Percentiles rank a stretch among this genome's conserved stretches.
phyloP scores from a whole-genome alignment of 2,329 filamentous ascomycete species.

The Microdochium trichocladiopsis region DNA sequence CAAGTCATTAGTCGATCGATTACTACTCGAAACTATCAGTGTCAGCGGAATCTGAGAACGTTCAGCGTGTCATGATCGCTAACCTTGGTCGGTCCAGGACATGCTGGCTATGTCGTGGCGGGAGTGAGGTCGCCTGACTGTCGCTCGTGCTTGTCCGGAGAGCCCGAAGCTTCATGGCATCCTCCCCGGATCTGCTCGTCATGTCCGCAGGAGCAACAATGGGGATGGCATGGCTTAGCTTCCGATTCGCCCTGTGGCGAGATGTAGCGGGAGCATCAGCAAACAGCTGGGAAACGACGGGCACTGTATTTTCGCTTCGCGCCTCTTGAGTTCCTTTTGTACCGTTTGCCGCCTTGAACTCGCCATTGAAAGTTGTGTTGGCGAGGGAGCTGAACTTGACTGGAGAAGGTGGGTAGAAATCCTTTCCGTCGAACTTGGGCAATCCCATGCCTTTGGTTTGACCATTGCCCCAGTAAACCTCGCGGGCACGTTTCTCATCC shows the following conservation, averaged over 20 bases:
- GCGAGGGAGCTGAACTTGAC: slow-evolving; percentile 23
- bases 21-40: background rate
- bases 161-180: background rate
- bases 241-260: slow-evolving; percentile 14
- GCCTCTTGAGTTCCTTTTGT: background rate
- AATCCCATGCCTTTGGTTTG: slow-evolving; percentile 43
- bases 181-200: slow-evolving; percentile 7
- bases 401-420: slow-evolving; percentile 55
- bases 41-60: background rate
- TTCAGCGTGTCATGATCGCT: slow-evolving; percentile 1
- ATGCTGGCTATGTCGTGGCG: background rate
- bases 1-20: slow-evolving; percentile 31
- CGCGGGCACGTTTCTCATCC: slow-evolving; percentile 51
- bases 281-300: background rate
- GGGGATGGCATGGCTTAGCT: slow-evolving; percentile 23
- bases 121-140: background rate
- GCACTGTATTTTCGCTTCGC: background rate
- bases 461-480: slow-evolving; percentile 54
- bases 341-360: background rate
- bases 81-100: slow-evolving; percentile 21
- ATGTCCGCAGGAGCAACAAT: slow-evolving; percentile 18
- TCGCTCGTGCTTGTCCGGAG: background rate
- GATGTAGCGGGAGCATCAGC: background rate
- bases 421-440: slow-evolving; percentile 58
- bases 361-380: background rate